Conservation (phyloP, 2,329 filamentous ascomycete species). For the Penicillium sp. region DNA sequence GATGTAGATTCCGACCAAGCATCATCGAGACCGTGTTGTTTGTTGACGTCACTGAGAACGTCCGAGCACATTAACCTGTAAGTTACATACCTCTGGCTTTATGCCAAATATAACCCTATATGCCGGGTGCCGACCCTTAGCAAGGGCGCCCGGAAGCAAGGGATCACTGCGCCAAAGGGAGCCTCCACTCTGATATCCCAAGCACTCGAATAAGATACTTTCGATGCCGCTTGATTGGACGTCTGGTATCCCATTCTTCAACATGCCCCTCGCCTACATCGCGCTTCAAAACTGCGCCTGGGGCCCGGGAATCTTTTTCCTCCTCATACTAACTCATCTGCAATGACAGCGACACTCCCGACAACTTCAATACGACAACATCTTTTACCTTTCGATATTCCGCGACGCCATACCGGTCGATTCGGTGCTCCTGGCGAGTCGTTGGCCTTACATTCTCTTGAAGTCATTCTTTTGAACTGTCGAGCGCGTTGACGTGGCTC, state of each 20-base stretch:
- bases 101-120: slow-evolving; percentile 2
- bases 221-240: slow-evolving; percentile 11
- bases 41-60: slow-evolving; percentile 22
- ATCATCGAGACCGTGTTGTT: slow-evolving; percentile 12
- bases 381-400: neutral
- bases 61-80: slow-evolving; percentile 10
- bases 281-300: slow-evolving; percentile 7
- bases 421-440: slow-evolving; percentile 22
- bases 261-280: neutral
- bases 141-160: slow-evolving; percentile 19
- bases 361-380: neutral
- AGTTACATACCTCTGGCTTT: slow-evolving; percentile 15
- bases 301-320: neutral
- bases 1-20: neutral
- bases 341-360: slow-evolving; percentile 1
- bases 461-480: slow-evolving; percentile 10
- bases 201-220: slow-evolving; percentile 10
- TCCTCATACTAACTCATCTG: slow-evolving; percentile 7
- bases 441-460: slow-evolving; percentile 5
- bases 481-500: slow-evolving; percentile 15
- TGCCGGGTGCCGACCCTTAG: slow-evolving; percentile 1
- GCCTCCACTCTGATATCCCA: slow-evolving; percentile 10
- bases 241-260: slow-evolving; percentile 9
- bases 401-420: slow-evolving; percentile 14
- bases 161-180: slow-evolving; percentile 19